phyloP scores from a whole-genome alignment of 2,329 filamentous ascomycete genomes.

The Aspergillus japonicus region DNA sequence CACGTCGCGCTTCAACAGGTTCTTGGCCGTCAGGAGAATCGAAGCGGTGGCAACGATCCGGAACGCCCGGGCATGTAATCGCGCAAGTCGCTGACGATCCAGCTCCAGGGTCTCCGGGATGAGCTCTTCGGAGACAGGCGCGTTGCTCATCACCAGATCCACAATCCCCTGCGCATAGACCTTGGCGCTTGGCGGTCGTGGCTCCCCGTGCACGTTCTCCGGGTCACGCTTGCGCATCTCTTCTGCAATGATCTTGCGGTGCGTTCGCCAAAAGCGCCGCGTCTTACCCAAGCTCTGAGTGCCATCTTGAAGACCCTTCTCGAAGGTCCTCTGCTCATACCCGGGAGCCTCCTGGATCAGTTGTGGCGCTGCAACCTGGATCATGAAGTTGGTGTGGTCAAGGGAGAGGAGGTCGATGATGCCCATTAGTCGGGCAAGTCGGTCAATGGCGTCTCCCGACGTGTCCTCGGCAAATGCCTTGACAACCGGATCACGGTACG shows the following conservation, averaged over 20 bases:
- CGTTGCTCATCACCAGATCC: conserved; percentile 57
- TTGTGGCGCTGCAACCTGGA: conserved; percentile 59
- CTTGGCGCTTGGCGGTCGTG: conserved; percentile 34
- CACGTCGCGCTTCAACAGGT: conserved; percentile 63
- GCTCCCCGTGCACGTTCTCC: conserved; percentile 35
- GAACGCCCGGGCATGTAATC: conserved; percentile 54
- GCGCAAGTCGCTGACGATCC: conserved; percentile 54
- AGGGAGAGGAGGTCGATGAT: conserved; percentile 62
- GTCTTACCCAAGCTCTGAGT: conserved; percentile 54
- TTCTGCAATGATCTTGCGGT: conserved; percentile 43
- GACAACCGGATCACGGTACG: conserved; percentile 61
- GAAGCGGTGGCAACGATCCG: conserved; percentile 61
- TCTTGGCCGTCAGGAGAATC: conserved; percentile 64
- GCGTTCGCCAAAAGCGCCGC: conserved; percentile 54
- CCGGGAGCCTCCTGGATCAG: conserved; percentile 61
- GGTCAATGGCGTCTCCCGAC: conserved; percentile 59
- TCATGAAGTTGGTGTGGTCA: conserved; percentile 65
- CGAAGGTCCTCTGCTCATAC: conserved; percentile 62
- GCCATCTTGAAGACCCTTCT: conserved; percentile 53
- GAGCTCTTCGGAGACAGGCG: conserved; percentile 50
- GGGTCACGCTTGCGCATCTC: conserved; percentile 52
- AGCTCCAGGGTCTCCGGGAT: conserved; percentile 61
- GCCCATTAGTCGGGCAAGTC: conserved; percentile 61
- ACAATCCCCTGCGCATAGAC: conserved; percentile 62
- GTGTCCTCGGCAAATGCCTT: conserved; percentile 54